Percentiles rank a stretch among this genome's conserved stretches.
phyloP scores from a whole-genome alignment of 1,284 basidiomycete species.

The Ustilago xerochloae region DNA sequence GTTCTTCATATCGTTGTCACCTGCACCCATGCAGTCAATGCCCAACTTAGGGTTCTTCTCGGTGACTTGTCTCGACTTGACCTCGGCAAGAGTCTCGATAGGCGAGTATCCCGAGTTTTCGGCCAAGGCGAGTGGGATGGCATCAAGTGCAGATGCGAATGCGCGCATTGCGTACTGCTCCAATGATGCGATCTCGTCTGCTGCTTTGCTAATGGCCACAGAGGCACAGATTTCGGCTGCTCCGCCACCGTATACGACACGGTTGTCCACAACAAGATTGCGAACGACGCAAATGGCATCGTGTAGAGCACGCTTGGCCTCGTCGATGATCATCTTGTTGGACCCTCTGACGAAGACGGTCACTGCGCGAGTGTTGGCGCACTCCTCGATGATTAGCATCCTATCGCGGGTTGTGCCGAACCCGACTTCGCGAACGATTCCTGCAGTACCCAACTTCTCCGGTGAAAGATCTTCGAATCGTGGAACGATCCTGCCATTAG shows the following conservation, averaged over 20 bases:
- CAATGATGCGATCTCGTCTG: conserved; percentile 93
- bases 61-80: conserved; percentile 91
- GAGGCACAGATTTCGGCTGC: conserved; percentile 96
- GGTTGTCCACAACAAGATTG: conserved; percentile 92
- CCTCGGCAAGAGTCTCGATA: conserved; percentile 93
- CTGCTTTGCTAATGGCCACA: conserved; percentile 90
- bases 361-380: conserved; percentile 94
- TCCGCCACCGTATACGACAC: conserved; percentile 97
- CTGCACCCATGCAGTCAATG: conserved; percentile 89
- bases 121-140: conserved; percentile 91
- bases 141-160: conserved; percentile 91
- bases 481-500: conserved; percentile 96
- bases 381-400: conserved; percentile 99
- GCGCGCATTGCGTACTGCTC: conserved; percentile 99
- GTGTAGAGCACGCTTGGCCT: conserved; percentile 95
- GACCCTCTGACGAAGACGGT: conserved; percentile 96
- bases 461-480: conserved; percentile 93
- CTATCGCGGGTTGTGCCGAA: conserved; percentile 98
- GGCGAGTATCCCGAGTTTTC: conserved; percentile 97
- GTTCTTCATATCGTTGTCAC: conserved; percentile 86
- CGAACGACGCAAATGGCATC: conserved; percentile 97
- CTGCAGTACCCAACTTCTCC: conserved; percentile 91
- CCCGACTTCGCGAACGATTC: conserved; percentile 89
- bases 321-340: conserved; percentile 98
- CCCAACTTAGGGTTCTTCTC: conserved; percentile 87